Base-by-base conservation (phyloP, 208 protist genomes). In the Trypanosomatidae sp. region DNA sequence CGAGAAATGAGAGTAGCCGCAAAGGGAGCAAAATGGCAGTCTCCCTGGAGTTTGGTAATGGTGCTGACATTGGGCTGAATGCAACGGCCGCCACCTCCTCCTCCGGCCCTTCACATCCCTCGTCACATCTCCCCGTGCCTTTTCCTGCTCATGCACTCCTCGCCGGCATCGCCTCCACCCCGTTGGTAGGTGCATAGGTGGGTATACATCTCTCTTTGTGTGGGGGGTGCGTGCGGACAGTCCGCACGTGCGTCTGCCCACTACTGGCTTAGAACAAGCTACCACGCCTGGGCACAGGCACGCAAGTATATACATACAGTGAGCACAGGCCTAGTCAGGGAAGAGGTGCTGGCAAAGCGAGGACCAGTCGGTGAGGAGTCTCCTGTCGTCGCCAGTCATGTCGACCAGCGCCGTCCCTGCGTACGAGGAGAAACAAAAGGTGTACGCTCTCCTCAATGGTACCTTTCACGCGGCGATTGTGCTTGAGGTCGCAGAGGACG, bases 401-500 rank as follows among this genome's bases (percentile, higher is more conserved):
- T 74, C 77, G 59, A 66, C 52, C 36, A 33, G 59, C 47, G 55
- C 70, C 1, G 44, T 59, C 33, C 67, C 83, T 1, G 76, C 84
- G 55, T 96, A 88, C 83, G 88, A 95, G 77, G 74, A 77, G 43
- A 85, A 85, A 49, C 90, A 97, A 55, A 92, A 92, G 73, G 92
- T 97, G 56, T 95, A 94, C 72, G 92, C 85, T 36, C 86, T 90
- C 33, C 85, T 92, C 43, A 82, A 92, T 46, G 89, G 86, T 46
- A 92, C 90, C 53, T 95, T 91, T 67, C 88, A 91, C 66, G 79
- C 86, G 33, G 92, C 90, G 30, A 85, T 93, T 36, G 82, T 97
- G 5, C 67, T 89, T 46, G 89, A 97, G 71, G 88, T 97, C 15
- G 83, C 82, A 7, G 67, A 81, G 55, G 89, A 94, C 59, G 81